Evolutionary conservation across 257 asterid genomes (phyloP).

Genomic region (Forsythia viridissima): DNA sequence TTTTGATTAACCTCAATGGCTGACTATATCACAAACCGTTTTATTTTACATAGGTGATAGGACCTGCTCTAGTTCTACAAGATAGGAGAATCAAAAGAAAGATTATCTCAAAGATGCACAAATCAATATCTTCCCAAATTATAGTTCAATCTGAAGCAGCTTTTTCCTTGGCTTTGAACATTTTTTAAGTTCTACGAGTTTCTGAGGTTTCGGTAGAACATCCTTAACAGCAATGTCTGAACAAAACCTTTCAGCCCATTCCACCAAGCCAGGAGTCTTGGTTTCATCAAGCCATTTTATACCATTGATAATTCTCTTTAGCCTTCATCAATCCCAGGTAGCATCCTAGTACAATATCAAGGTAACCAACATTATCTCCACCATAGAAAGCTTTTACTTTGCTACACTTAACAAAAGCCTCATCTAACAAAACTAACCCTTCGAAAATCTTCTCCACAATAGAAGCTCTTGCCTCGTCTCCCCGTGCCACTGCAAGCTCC

Average conservation of each 20-base stretch:
- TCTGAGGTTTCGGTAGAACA: slow-evolving; percentile 50
- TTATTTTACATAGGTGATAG: too few species aligned
- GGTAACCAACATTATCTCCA: slow-evolving; percentile 53
- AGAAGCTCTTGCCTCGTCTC: too few species aligned
- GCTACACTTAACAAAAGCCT: slow-evolving; percentile 51
- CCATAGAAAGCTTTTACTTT: slow-evolving; percentile 56
- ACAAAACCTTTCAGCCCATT: slow-evolving; percentile 51
- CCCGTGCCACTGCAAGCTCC: too few species aligned
- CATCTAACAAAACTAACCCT: slow-evolving; percentile 51
- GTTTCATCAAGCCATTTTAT: slow-evolving; percentile 41
- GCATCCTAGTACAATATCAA: slow-evolving; percentile 65
- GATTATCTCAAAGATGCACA: too few species aligned
- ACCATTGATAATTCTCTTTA: slow-evolving; percentile 27
- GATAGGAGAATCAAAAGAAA: too few species aligned
- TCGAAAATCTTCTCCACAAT: slow-evolving; percentile 29
- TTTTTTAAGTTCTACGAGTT: slow-evolving; percentile 39
- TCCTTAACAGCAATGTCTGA: slow-evolving; percentile 47
- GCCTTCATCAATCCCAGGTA: slow-evolving; percentile 50
- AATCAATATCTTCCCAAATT: too few species aligned
- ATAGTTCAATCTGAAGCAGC: too few species aligned
- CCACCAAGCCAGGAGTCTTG: slow-evolving; percentile 45
- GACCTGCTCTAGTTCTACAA: too few species aligned
- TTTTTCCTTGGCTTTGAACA: slow-evolving; percentile 6
- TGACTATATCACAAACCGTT: too few species aligned
- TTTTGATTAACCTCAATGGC: too few species aligned